Evolutionary conservation across 2,329 filamentous ascomycete genomes (phyloP).

Genomic region (Exophiala sp.): DNA sequence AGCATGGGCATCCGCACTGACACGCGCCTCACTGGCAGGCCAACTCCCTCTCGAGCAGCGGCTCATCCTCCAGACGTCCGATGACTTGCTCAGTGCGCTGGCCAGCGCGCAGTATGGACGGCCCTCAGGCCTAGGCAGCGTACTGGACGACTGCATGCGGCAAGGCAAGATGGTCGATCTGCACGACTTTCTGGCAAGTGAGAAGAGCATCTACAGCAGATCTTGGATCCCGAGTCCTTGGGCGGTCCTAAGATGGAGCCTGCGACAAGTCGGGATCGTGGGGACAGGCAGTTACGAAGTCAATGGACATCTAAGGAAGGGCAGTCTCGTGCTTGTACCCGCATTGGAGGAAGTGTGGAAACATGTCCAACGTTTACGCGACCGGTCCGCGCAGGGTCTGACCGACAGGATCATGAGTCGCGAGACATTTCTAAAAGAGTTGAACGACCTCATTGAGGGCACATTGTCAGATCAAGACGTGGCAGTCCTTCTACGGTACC

Average conservation of each 20-base stretch:
- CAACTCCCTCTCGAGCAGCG: conserved; percentile 46
- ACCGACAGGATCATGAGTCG: conserved; percentile 36
- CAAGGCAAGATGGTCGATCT: conserved; percentile 68
- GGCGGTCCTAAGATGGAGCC: conserved; percentile 70
- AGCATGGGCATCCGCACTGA: conserved; percentile 74
- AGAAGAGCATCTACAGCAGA: conserved; percentile 68
- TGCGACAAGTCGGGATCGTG: conserved; percentile 65
- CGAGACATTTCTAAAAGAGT: conserved; percentile 59
- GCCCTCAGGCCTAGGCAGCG: conserved; percentile 75
- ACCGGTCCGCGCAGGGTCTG: conserved; percentile 32
- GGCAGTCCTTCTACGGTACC: conserved; percentile 65
- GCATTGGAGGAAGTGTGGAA: conserved; percentile 52
- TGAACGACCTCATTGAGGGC: conserved; percentile 50
- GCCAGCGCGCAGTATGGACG: conserved; percentile 75
- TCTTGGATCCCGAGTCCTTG: conserved; percentile 68
- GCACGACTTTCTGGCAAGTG: conserved; percentile 61
- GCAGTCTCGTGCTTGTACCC: conserved; percentile 47
- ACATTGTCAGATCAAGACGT: conserved; percentile 55
- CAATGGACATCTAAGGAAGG: conserved; percentile 36
- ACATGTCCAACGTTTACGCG: conserved; percentile 11
- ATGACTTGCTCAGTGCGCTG: conserved; percentile 66
- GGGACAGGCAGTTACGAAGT: conserved; percentile 40
- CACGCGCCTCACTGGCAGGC: conserved; percentile 65
- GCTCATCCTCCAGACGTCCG: conserved; percentile 52
- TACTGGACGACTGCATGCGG: conserved; percentile 71